These are phyloP conservation scores for Clathrospora elynae DNA, from an alignment of 2,329 filamentous ascomycete genomes.

Conservation along the genomic window DNA sequence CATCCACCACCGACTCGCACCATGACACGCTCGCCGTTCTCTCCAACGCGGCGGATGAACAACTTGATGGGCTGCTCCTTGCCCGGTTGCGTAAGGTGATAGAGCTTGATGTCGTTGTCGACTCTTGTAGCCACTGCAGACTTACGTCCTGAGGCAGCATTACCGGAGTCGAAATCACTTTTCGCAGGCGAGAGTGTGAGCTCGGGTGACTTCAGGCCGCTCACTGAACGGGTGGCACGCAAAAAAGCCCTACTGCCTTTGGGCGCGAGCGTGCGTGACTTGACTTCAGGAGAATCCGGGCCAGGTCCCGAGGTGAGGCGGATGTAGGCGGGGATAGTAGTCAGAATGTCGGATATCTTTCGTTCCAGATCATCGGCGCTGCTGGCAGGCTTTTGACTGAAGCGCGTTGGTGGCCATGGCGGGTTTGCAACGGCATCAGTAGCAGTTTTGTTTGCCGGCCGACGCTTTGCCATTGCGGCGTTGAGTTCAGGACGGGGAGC, in stretches of 20 bases:
- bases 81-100: slow-evolving; percentile 83
- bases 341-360: slow-evolving; percentile 79
- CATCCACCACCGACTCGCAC: slow-evolving; percentile 97
- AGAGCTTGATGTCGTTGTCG: slow-evolving; percentile 78
- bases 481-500: slow-evolving; percentile 50
- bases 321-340: slow-evolving; percentile 78
- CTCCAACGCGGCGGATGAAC: slow-evolving; percentile 89
- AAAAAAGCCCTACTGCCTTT: slow-evolving; percentile 41
- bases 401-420: slow-evolving; percentile 46
- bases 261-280: slow-evolving; percentile 33
- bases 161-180: slow-evolving; percentile 36
- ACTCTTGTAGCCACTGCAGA: slow-evolving; percentile 30
- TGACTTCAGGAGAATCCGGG: slow-evolving; percentile 40
- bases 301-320: slow-evolving; percentile 61
- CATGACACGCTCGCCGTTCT: slow-evolving; percentile 91
- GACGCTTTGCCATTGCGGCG: slow-evolving; percentile 51
- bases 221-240: slow-evolving; percentile 41
- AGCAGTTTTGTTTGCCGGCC: slow-evolving; percentile 42
- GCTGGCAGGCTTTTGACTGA: slow-evolving; percentile 33
- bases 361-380: slow-evolving; percentile 70
- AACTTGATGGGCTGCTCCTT: slow-evolving; percentile 90
- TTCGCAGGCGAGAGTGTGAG: slow-evolving; percentile 48
- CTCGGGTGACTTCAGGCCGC: slow-evolving; percentile 42
- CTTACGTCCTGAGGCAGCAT: slow-evolving; percentile 35
- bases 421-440: slow-evolving; percentile 41